Evolutionary conservation across 257 asterid genomes (phyloP), one percentile per base, ranked within the genome.

Genomic region (Lantana camara): DNA sequence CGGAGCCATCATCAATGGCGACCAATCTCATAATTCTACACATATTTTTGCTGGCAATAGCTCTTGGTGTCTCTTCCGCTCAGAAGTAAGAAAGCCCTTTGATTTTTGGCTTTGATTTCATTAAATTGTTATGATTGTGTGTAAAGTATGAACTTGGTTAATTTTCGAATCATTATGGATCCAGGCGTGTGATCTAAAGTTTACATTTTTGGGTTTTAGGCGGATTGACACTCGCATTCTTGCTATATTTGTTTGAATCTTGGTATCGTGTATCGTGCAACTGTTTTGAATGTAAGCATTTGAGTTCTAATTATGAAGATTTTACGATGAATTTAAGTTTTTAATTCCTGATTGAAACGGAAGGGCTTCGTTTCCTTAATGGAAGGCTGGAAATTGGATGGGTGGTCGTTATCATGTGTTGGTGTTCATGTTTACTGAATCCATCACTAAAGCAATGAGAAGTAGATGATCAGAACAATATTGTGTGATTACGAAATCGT

Each of bases 1-100:
- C n/a, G n/a, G n/a, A n/a, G n/a, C 49, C 72, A 55, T 57, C 76
- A 19, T 71, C 77, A 35, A 86, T 84, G 95, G 80, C 82, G 75
- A 56, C 64, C 70, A 68, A 49, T 64, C 64, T 70, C 69, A 48
- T 75, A 60, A 1, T 69, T 71, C 30, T 84, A 63, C 61, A 37
- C 50, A 9, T 79, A 34, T 1, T 78, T 49, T 56, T 77, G 50
- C 57, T 81, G 35, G 73, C 76, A 60, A 52, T 57, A 64, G 21
- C 30, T 50, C 52, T 72, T 21, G 51, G 70, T 60, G 40, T 20
- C 57, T 60, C 80, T 55, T 73, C 38, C 54, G 79, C 83, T 48
- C 75, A 69, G 64, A 62, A 23, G 96, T 87, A 68, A 83, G 89
- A 32, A 23, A 53, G 2, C 7, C 70, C 34, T 14, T 72, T 12